These are phyloP conservation scores for Leccinum olivaceoglutinosum DNA, from an alignment of 1,284 basidiomycete genomes.

Conservation along the genomic window DNA sequence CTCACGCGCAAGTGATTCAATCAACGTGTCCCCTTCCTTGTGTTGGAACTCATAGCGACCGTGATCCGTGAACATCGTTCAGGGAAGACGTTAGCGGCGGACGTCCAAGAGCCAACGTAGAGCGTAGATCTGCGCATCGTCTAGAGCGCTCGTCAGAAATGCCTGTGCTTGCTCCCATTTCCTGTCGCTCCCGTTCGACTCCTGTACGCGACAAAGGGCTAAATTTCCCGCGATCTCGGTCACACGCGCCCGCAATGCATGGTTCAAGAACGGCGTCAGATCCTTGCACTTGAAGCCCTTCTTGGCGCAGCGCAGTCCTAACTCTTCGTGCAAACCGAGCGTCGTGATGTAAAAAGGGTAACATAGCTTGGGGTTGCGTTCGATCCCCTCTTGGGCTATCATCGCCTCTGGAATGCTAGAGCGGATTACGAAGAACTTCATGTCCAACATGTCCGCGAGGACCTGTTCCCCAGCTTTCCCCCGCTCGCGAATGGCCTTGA, in stretches of 20 bases:
- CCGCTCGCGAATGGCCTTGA: slow-evolving; percentile 42
- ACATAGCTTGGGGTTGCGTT: slow-evolving; percentile 45
- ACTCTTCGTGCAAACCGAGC: slow-evolving; percentile 32
- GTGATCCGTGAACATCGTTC: too few species aligned
- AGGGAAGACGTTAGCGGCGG: too few species aligned
- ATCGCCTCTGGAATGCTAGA: slow-evolving; percentile 39
- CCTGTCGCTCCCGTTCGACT: slow-evolving; percentile 32
- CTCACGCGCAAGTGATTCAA: too few species aligned
- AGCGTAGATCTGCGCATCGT: too few species aligned
- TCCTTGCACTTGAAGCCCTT: slow-evolving; percentile 51
- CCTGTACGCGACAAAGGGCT: slow-evolving; percentile 41
- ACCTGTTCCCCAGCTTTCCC: slow-evolving; percentile 37
- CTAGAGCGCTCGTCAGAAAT: too few species aligned
- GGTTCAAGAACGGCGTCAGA: slow-evolving; percentile 41
- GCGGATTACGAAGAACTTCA: slow-evolving; percentile 47
- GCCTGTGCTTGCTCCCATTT: too few species aligned
- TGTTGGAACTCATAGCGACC: too few species aligned
- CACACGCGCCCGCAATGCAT: slow-evolving; percentile 51
- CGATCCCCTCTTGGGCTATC: slow-evolving; percentile 37
- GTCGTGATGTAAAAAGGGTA: slow-evolving; percentile 56
- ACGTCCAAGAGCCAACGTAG: too few species aligned
- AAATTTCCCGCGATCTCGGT: slow-evolving; percentile 41
- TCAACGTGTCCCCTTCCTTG: too few species aligned
- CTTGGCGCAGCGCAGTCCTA: slow-evolving; percentile 35
- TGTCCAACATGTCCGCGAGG: slow-evolving; percentile 51